Evolutionary conservation across 106 monocot genomes (phyloP).

Genomic region (Xerophyta viscosa): DNA sequence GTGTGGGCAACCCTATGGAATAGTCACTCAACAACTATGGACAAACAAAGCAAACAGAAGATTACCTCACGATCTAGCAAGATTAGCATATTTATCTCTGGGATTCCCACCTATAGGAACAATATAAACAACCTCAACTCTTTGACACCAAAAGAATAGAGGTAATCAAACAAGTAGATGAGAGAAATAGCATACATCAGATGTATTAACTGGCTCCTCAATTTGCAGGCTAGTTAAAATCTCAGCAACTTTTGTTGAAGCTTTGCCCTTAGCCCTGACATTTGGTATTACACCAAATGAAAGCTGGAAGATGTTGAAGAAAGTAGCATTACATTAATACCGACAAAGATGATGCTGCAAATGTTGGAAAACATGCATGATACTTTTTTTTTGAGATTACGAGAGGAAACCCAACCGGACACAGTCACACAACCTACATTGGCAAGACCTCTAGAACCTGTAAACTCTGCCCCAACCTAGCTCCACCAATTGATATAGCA

Average conservation of each 20-base stretch:
- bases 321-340: background rate
- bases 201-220: constrained; percentile 79
- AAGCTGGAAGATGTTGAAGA: constrained; percentile 35
- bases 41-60: background rate
- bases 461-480: too few relatives aligned
- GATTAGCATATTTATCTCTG: constrained; percentile 90
- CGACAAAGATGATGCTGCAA: background rate
- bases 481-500: too few relatives aligned
- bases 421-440: too few relatives aligned
- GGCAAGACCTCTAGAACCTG: too few relatives aligned
- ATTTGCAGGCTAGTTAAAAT: constrained; percentile 68
- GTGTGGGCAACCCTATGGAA: too few relatives aligned
- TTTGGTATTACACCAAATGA: constrained; percentile 84
- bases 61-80: constrained; percentile 93
- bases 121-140: constrained; percentile 1
- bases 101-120: constrained; percentile 51
- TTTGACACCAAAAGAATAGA: too few relatives aligned
- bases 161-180: too few relatives aligned
- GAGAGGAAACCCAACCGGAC: too few relatives aligned
- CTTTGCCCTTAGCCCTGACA: constrained; percentile 83
- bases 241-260: constrained; percentile 70
- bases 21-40: too few relatives aligned
- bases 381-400: too few relatives aligned
- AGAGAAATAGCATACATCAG: constrained; percentile 48
- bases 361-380: background rate